phyloP scores from a whole-genome alignment of 225 moss, liverwort and hornwort genomes.

The Straminergon stramineum region DNA sequence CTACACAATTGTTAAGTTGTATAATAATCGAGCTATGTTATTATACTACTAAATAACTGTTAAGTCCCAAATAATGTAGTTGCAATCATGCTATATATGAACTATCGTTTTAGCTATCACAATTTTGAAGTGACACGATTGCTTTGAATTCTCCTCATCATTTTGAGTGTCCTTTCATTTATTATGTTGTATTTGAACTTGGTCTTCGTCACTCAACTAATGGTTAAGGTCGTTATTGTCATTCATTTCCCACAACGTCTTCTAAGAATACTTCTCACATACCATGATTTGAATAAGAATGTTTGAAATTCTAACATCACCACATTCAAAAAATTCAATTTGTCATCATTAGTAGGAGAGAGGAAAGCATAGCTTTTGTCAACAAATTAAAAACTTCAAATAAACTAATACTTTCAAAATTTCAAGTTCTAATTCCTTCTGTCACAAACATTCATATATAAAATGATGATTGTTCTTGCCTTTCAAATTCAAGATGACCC shows the following conservation, averaged over 20 bases:
- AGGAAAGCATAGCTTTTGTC: not conserved
- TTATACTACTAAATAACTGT: accelerated
- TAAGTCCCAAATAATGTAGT: not conserved
- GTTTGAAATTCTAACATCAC: not conserved
- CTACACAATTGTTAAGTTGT: not conserved
- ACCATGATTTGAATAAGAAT: not conserved
- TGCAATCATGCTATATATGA: not conserved
- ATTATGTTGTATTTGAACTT: not conserved
- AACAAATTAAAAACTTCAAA: not conserved
- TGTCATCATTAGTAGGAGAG: not conserved
- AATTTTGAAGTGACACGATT: not conserved
- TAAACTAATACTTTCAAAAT: not conserved
- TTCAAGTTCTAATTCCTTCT: not conserved
- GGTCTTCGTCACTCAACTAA: not conserved
- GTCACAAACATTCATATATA: accelerated
- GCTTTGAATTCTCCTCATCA: not conserved
- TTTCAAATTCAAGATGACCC: not conserved
- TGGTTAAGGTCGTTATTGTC: not conserved
- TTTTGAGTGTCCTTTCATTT: not conserved
- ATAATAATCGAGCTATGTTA: no score
- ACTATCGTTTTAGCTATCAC: accelerated
- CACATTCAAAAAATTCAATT: not conserved
- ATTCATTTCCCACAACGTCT: not conserved
- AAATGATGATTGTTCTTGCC: not conserved
- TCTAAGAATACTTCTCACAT: accelerated